These are phyloP conservation scores for Globisporangium parvum DNA, from an alignment of 352 stramenopile genomes.

Conservation along the genomic window DNA sequence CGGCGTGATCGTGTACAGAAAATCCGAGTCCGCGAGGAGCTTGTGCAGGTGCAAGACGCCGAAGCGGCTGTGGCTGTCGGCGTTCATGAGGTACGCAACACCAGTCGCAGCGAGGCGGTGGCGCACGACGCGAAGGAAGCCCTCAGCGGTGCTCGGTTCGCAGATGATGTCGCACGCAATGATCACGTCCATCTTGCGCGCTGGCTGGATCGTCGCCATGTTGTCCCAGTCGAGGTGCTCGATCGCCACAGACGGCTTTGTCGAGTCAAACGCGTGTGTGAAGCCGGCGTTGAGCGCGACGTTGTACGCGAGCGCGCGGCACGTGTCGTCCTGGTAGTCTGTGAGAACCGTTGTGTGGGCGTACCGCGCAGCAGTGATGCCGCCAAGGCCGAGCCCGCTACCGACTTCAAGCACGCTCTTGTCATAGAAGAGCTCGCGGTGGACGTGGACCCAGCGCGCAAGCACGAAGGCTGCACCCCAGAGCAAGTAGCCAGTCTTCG, in stretches of 20 bases:
- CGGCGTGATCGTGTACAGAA: conserved; percentile 67
- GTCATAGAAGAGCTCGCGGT: conserved; percentile 61
- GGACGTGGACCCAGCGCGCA: conserved; percentile 73
- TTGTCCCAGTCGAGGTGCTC: conserved; percentile 74
- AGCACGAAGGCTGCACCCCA: conserved; percentile 81
- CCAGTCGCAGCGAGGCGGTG: conserved; percentile 43
- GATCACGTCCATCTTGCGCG: conserved; percentile 65
- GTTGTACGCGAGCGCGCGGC: conserved; percentile 71
- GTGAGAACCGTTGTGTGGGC: conserved; percentile 58
- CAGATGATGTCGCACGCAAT: conserved; percentile 88
- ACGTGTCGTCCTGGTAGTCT: conserved; percentile 84
- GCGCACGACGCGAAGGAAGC: conserved; percentile 74
- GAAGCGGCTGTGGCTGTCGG: conserved; percentile 83
- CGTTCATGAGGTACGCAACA: conserved; percentile 84
- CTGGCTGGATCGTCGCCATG: conserved; percentile 50
- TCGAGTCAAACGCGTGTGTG: conserved; percentile 52
- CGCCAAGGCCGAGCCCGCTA: conserved; percentile 72
- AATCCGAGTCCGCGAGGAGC: conserved; percentile 49
- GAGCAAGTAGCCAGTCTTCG: conserved; percentile 81
- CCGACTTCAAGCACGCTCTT: conserved; percentile 80
- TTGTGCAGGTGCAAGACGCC: conserved; percentile 69
- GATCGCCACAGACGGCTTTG: conserved; percentile 47
- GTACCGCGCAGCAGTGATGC: conserved; percentile 72
- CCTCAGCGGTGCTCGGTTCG: conserved; percentile 79
- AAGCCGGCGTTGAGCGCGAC: conserved; percentile 68